phyloP scores from a whole-genome alignment of 352 stramenopile species.

The Globisporangium paddicum region DNA sequence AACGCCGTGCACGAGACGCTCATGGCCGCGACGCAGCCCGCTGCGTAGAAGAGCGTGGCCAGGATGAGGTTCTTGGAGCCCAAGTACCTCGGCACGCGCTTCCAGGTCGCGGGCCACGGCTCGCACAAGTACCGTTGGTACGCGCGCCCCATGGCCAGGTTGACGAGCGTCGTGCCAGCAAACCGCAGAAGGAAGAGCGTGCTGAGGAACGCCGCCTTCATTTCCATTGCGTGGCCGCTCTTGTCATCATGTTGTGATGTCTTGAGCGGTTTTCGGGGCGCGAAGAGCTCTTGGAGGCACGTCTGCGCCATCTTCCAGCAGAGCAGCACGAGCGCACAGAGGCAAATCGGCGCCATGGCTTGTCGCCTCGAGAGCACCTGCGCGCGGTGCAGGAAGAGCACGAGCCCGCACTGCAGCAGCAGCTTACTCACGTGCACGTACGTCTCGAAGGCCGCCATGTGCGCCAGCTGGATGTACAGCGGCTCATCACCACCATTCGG shows the following conservation, averaged over 20 bases:
- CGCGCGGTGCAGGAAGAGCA: conserved; percentile 38
- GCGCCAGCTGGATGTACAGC: conserved; percentile 11
- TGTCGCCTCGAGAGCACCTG: conserved; percentile 25
- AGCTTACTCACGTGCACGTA: conserved; percentile 31
- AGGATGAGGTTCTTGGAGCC: conserved; percentile 61
- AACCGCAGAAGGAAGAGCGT: conserved; percentile 44
- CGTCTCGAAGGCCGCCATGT: conserved; percentile 24
- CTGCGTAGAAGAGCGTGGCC: conserved; percentile 46
- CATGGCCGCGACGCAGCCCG: conserved; percentile 32
- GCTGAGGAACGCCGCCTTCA: conserved; percentile 34
- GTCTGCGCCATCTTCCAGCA: conserved; percentile 49
- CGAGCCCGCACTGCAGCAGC: conserved; percentile 39
- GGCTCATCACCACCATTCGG: background rate
- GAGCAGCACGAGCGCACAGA: conserved; percentile 39
- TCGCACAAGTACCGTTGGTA: conserved; percentile 54
- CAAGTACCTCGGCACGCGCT: conserved; percentile 43
- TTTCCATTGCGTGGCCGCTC: conserved; percentile 8
- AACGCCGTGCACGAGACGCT: conserved; percentile 27
- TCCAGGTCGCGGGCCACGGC: conserved; percentile 39
- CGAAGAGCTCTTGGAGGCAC: conserved; percentile 28
- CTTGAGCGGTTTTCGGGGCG: conserved; percentile 1
- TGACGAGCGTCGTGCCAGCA: conserved; percentile 22
- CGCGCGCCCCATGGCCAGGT: conserved; percentile 30
- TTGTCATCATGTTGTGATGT: too few relatives aligned
- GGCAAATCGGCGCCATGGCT: conserved; percentile 31